phyloP scores from a whole-genome alignment of 192 early-diverging fungal species.

The Spizellomyces sp. region DNA sequence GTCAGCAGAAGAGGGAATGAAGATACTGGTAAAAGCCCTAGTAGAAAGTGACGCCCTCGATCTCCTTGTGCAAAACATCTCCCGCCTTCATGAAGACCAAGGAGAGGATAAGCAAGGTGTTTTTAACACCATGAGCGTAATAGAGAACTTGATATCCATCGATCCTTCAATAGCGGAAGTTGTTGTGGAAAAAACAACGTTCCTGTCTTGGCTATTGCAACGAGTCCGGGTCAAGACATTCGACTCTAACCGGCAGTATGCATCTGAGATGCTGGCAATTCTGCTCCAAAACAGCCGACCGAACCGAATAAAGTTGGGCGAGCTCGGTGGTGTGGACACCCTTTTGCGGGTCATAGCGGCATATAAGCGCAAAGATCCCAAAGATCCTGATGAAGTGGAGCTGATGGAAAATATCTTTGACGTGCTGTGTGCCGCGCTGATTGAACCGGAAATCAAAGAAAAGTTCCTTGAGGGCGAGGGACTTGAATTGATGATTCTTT shows the following conservation, averaged over 20 bases:
- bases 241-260: constrained; percentile 86
- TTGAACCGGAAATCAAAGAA: constrained; percentile 68
- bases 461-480: constrained; percentile 84
- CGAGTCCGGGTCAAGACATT: constrained; percentile 64
- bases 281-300: constrained; percentile 68
- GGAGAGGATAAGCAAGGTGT: constrained; percentile 82
- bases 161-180: constrained; percentile 66
- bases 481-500: constrained; percentile 85
- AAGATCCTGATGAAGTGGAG: constrained; percentile 83
- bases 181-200: constrained; percentile 62
- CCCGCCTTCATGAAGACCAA: constrained; percentile 74
- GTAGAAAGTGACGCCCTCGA: constrained; percentile 68
- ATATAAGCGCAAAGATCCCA: constrained; percentile 73
- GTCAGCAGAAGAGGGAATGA: constrained; percentile 66
- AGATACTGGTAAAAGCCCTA: constrained; percentile 68
- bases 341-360: constrained; percentile 68
- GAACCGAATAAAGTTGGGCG: constrained; percentile 31
- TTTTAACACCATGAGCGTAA: constrained; percentile 79
- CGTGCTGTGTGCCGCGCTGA: constrained; percentile 71
- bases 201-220: constrained; percentile 76
- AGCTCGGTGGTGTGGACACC: constrained; percentile 64
- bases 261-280: constrained; percentile 83
- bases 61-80: constrained; percentile 79
- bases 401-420: constrained; percentile 93
- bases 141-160: constrained; percentile 85